A percentile compares a stretch with the other conserved stretches of the same genome.
Conservation (phyloP, 768 basidiomycete species). For the Boletus rex-veris region DNA sequence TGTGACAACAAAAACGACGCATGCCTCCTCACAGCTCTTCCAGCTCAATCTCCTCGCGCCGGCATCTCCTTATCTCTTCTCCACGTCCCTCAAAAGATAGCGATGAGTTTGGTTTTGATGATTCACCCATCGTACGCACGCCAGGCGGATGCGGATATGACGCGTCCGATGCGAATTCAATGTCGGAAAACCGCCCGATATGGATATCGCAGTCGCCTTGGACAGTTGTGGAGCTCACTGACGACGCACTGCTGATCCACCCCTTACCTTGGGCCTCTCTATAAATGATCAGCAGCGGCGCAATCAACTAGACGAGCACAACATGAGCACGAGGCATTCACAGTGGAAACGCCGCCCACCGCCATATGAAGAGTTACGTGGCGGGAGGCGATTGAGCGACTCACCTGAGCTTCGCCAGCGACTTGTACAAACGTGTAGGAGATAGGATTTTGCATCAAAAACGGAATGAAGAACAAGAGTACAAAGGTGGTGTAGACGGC, state of each 20-base stretch:
- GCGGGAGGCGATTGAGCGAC: not conserved
- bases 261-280: slow-evolving; percentile 38
- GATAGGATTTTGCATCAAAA: slow-evolving; percentile 15
- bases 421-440: slow-evolving; percentile 35
- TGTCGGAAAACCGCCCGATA: slow-evolving; percentile 20
- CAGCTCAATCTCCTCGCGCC: slow-evolving; percentile 42
- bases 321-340: not conserved
- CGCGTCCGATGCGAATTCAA: slow-evolving; percentile 20
- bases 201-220: slow-evolving; percentile 7
- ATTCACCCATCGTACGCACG: not conserved
- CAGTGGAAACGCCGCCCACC: not conserved
- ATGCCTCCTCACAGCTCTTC: not conserved
- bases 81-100: not conserved
- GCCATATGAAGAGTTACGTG: no score
- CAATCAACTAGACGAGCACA: slow-evolving; percentile 31
- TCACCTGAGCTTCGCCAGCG: slow-evolving; percentile 34
- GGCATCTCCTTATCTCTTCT: slow-evolving; percentile 53
- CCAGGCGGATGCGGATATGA: not conserved
- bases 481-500: slow-evolving; percentile 28
- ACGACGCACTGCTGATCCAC: slow-evolving; percentile 26
- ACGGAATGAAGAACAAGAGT: slow-evolving; percentile 29
- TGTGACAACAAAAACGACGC: no score
- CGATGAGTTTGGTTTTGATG: slow-evolving; percentile 4
- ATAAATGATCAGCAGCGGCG: slow-evolving; percentile 38
- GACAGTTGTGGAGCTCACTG: not conserved